Conservation (phyloP, 352 stramenopile species). For the Pythium biforme region DNA sequence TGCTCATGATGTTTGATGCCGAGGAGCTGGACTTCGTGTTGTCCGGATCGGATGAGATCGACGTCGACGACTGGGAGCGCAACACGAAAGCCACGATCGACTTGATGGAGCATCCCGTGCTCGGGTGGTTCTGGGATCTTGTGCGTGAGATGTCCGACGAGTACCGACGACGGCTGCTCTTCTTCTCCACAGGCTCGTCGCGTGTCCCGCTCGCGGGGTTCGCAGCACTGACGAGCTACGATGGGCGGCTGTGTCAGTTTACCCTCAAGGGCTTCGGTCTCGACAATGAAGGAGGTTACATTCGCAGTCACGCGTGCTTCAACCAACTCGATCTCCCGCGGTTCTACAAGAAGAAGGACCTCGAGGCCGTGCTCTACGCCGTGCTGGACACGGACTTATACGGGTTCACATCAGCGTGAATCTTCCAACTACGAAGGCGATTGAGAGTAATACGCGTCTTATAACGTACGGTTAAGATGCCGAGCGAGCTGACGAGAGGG, state of each 20-base stretch:
- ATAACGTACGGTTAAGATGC: too few relatives aligned
- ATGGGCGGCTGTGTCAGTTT: slow-evolving; percentile 27
- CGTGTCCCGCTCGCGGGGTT: slow-evolving; percentile 32
- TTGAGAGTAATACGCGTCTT: too few relatives aligned
- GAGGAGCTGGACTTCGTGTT: slow-evolving; percentile 92
- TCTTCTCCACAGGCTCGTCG: slow-evolving; percentile 36
- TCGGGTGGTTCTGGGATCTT: slow-evolving; percentile 27
- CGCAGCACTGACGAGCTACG: slow-evolving; percentile 24
- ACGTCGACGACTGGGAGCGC: slow-evolving; percentile 87
- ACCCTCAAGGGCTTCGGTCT: slow-evolving; percentile 36
- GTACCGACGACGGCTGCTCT: slow-evolving; percentile 28
- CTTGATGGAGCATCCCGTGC: background rate
- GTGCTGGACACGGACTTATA: slow-evolving; percentile 68
- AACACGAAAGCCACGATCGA: slow-evolving; percentile 39
- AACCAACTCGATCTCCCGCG: slow-evolving; percentile 94
- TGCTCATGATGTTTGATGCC: slow-evolving; percentile 92
- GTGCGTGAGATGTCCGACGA: slow-evolving; percentile 45
- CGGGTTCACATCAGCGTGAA: slow-evolving; percentile 57
- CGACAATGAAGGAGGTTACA: slow-evolving; percentile 30
- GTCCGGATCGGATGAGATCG: slow-evolving; percentile 85
- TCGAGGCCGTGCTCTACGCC: slow-evolving; percentile 69
- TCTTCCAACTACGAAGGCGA: background rate
- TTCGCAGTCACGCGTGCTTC: slow-evolving; percentile 82
- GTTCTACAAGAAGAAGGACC: slow-evolving; percentile 89
- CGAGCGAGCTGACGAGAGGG: too few relatives aligned